A percentile compares a stretch with the other conserved stretches of the same genome.
phyloP scores from a whole-genome alignment of 768 basidiomycete species.

The Grammothele lineata region DNA sequence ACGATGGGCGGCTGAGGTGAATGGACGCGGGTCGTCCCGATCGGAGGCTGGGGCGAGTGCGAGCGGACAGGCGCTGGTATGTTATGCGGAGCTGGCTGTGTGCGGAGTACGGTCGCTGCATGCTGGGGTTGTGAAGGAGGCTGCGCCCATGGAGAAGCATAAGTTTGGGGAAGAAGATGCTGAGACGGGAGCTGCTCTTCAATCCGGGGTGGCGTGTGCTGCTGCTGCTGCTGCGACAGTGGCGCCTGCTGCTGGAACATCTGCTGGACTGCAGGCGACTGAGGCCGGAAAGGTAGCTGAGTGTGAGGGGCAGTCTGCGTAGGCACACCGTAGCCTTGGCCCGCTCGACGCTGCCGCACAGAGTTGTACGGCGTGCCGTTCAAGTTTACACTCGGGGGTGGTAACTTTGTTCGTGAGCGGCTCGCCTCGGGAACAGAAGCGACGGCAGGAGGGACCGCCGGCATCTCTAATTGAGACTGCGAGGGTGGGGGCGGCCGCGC shows the following conservation, averaged over 20 bases:
- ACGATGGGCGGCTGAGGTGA: conserved; percentile 5
- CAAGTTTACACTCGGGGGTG: no score
- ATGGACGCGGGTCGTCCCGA: conserved; percentile 10
- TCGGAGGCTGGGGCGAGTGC: conserved; percentile 6
- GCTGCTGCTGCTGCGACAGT: neutral
- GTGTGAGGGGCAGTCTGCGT: neutral
- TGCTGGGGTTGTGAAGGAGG: no score
- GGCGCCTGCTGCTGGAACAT: no score
- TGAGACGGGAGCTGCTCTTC: no score
- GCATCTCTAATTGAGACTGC: neutral
- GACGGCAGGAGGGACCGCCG: neutral
- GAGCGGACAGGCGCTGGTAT: conserved; percentile 4
- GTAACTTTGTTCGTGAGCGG: neutral
- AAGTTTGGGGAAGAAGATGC: no score
- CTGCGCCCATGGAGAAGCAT: neutral
- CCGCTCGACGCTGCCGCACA: conserved; percentile 4
- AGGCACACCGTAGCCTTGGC: neutral
- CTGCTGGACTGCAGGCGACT: conserved; percentile 3
- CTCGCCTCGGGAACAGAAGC: no score
- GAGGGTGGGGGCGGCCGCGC: conserved; percentile 11
- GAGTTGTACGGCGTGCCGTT: conserved; percentile 12
- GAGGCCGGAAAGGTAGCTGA: conserved; percentile 12
- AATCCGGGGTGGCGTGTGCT: neutral
- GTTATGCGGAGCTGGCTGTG: neutral
- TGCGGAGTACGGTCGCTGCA: conserved; percentile 2